Conservation (phyloP, 768 basidiomycete species). For the Postia placenta region DNA sequence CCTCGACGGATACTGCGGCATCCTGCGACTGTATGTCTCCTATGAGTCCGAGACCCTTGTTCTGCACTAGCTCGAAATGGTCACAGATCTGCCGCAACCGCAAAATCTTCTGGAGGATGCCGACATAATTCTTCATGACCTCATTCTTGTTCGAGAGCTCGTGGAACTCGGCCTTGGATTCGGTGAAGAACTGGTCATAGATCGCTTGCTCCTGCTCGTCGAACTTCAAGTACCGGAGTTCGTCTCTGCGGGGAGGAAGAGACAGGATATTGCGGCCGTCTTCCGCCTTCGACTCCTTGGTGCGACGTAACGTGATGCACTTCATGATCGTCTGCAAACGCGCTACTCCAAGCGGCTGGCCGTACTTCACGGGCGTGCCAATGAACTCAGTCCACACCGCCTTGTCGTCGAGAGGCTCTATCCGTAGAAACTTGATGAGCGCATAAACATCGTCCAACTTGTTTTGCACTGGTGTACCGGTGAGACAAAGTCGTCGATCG, state of each 20-base stretch:
- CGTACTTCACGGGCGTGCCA: slow-evolving; percentile 88
- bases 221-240: slow-evolving; percentile 81
- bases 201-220: slow-evolving; percentile 75
- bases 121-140: slow-evolving; percentile 98
- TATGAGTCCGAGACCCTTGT: slow-evolving; percentile 50
- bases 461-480: slow-evolving; percentile 99
- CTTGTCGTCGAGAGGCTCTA: slow-evolving; percentile 92
- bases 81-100: slow-evolving; percentile 97
- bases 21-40: slow-evolving; percentile 43
- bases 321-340: slow-evolving; percentile 97
- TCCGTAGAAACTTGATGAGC: slow-evolving; percentile 89
- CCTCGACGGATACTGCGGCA: slow-evolving; percentile 60
- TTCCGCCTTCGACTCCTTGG: slow-evolving; percentile 80
- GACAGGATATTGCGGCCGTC: slow-evolving; percentile 83
- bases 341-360: slow-evolving; percentile 81
- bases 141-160: slow-evolving; percentile 84
- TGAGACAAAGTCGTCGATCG: slow-evolving; percentile 87
- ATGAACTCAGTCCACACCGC: slow-evolving; percentile 90
- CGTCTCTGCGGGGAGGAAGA: slow-evolving; percentile 87
- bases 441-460: slow-evolving; percentile 98
- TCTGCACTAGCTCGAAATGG: slow-evolving; percentile 76
- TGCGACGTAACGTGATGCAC: slow-evolving; percentile 91
- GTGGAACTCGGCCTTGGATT: slow-evolving; percentile 89
- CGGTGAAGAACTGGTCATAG: slow-evolving; percentile 84
- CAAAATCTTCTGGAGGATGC: slow-evolving; percentile 93